These are phyloP conservation scores for Phtheirospermum japonicum DNA, from an alignment of 257 asterid species.

Conservation along the genomic window DNA sequence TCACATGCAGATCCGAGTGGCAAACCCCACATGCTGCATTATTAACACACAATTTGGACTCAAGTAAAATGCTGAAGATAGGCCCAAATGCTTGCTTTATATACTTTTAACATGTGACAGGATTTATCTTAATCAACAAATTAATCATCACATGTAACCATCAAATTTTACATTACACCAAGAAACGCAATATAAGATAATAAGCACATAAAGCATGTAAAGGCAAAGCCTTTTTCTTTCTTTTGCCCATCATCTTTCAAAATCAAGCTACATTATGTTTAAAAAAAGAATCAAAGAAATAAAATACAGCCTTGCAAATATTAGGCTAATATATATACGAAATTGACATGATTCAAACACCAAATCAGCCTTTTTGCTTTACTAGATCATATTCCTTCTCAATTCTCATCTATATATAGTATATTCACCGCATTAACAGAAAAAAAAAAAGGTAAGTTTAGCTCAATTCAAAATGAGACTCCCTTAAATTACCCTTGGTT, in stretches of 20 bases:
- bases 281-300: background rate
- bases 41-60: slow-evolving; percentile 21
- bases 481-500: slow-evolving; percentile 66
- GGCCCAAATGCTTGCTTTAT: no score
- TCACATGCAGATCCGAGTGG: slow-evolving; percentile 94
- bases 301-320: background rate
- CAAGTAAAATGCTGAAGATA: no score
- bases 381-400: slow-evolving; percentile 6
- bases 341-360: background rate
- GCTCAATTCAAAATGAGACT: background rate
- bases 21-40: slow-evolving; percentile 99
- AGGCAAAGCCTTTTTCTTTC: no score
- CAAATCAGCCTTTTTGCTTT: background rate
- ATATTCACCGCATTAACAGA: background rate
- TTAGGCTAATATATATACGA: background rate
- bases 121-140: no score
- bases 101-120: no score
- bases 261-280: background rate
- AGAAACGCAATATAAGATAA: background rate
- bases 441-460: background rate
- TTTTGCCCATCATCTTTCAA: background rate
- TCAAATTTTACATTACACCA: background rate
- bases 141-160: slow-evolving; percentile 1
- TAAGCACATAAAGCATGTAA: no score
- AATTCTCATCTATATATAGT: background rate